Conservation (phyloP, 768 basidiomycete genomes). For the Agaricus blazei region DNA sequence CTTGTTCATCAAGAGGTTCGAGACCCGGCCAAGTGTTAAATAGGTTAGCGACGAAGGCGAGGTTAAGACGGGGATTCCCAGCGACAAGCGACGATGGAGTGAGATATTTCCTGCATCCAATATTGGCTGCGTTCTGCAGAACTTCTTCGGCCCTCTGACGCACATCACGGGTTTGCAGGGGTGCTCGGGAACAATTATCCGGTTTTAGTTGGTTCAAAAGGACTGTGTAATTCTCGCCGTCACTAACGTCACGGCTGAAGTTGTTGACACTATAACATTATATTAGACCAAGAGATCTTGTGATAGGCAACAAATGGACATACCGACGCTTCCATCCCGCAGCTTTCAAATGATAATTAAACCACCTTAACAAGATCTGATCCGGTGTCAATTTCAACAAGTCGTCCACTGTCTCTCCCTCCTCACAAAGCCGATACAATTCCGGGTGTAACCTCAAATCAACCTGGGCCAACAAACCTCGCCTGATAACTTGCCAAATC, state of each 20-base stretch:
- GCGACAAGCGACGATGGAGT: slow-evolving; percentile 87
- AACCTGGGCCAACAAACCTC: slow-evolving; percentile 89
- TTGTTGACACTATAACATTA: slow-evolving; percentile 73
- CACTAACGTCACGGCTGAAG: slow-evolving; percentile 95
- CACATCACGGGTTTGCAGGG: slow-evolving; percentile 81
- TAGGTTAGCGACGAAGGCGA: slow-evolving; percentile 96
- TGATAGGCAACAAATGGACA: background rate
- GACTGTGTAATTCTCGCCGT: slow-evolving; percentile 97
- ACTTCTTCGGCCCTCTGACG: slow-evolving; percentile 90
- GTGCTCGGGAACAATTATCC: slow-evolving; percentile 84
- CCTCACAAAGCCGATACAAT: slow-evolving; percentile 91
- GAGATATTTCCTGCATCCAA: slow-evolving; percentile 94
- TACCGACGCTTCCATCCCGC: slow-evolving; percentile 89
- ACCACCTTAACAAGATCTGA: slow-evolving; percentile 97
- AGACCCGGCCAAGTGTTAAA: slow-evolving; percentile 98
- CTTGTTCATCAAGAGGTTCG: slow-evolving; percentile 89
- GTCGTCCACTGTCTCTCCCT: slow-evolving; percentile 96
- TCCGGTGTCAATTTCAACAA: slow-evolving; percentile 91
- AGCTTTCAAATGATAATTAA: slow-evolving; percentile 96
- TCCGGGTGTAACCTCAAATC: slow-evolving; percentile 99
- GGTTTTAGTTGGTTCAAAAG: slow-evolving; percentile 95
- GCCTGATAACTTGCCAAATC: slow-evolving; percentile 98
- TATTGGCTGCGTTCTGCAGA: slow-evolving; percentile 87
- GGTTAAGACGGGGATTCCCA: slow-evolving; percentile 95
- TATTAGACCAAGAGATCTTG: slow-evolving; percentile 9